phyloP scores from a whole-genome alignment of 2,329 filamentous ascomycete species.

The Diplocarpon rosae region DNA sequence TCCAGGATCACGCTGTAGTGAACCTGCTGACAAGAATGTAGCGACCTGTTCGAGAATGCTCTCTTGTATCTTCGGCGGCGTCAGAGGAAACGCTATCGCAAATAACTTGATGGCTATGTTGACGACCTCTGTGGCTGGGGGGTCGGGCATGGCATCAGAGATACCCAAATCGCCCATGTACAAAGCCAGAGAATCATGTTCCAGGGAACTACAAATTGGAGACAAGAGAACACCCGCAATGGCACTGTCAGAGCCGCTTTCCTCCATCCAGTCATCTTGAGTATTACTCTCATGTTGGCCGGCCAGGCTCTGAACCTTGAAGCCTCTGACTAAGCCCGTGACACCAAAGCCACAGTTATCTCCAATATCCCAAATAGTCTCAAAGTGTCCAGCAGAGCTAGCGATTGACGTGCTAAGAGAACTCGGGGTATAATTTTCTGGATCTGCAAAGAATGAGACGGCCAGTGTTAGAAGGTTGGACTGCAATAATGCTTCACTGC shows the following conservation, averaged over 20 bases:
- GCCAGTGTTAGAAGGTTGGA: constrained; percentile 85
- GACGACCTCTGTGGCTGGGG: constrained; percentile 84
- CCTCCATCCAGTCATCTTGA: constrained; percentile 38
- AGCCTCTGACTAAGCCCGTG: constrained; percentile 71
- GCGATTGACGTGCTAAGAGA: constrained; percentile 87
- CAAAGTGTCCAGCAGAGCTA: constrained; percentile 78
- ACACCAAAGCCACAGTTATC: constrained; percentile 95
- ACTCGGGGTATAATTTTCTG: constrained; percentile 74
- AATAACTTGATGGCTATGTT: constrained; percentile 92
- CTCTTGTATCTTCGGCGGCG: constrained; percentile 85
- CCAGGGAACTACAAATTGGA: constrained; percentile 71
- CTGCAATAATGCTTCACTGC: constrained; percentile 76
- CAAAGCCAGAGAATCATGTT: constrained; percentile 78
- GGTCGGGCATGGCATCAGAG: constrained; percentile 48
- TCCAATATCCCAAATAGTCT: constrained; percentile 87
- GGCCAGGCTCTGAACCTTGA: constrained; percentile 58
- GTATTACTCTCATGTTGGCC: constrained; percentile 52
- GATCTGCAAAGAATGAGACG: constrained; percentile 85
- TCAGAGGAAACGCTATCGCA: constrained; percentile 79
- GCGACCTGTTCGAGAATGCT: constrained; percentile 90
- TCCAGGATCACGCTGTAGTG: constrained; percentile 74
- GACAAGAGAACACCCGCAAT: constrained; percentile 53
- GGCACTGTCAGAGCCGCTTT: constrained; percentile 49
- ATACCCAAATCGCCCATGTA: constrained; percentile 48
- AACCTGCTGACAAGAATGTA: constrained; percentile 72